Evolutionary conservation across 345 rosid species (phyloP), one percentile per base, ranked within the genome.

Genomic region (Euphorbia peplus): DNA sequence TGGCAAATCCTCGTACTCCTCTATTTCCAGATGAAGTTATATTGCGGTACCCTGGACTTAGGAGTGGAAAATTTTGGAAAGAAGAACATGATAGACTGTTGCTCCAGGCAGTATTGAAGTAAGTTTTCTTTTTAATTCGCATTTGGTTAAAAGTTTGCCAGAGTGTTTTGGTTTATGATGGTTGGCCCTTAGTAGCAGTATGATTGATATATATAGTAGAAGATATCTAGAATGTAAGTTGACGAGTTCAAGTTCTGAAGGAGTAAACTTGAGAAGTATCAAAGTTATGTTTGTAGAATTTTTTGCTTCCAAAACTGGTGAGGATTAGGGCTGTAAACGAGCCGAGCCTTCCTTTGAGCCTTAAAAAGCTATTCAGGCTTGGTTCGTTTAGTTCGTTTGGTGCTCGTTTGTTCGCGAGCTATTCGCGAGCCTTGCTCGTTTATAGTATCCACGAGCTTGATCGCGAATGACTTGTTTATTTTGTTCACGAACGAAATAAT

Each of bases 31-130:
- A 86, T 58, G 96, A 93, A 75, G 85, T 90, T 59, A 53, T 83
- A 52, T 67, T 70, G 71, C 92, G 92, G 72, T 92, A 81, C 71
- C 93, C 99, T 21, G 88, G 87, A 64, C 76, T 95, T 67, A 85
- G 81, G 81, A 78, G 92, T 78, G 98, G 98, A 70, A 88, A 83
- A 76, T 78, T 80, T 73, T 95, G 99, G 99, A 95, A 88, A 72
- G 92, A 86, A 76, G 98, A 87, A 67, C 98, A 95, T 74, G 99
- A 95, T 83, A 70, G 69, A 35, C 64, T 82, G 69, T 79, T 95
- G 76, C 82, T 95, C 30, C 80, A 81, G 67, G 99, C 99, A 30
- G 95, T 95, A 29, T 75, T 86, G 42, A 95, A 86, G 99, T 95
- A 87, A 75, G 91, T 61, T 66, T 57, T 35, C 72, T 22, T 64